Percentiles rank a stretch among this genome's conserved stretches.
phyloP scores from a whole-genome alignment of 345 rosid species.

The Aquilaria sinensis region DNA sequence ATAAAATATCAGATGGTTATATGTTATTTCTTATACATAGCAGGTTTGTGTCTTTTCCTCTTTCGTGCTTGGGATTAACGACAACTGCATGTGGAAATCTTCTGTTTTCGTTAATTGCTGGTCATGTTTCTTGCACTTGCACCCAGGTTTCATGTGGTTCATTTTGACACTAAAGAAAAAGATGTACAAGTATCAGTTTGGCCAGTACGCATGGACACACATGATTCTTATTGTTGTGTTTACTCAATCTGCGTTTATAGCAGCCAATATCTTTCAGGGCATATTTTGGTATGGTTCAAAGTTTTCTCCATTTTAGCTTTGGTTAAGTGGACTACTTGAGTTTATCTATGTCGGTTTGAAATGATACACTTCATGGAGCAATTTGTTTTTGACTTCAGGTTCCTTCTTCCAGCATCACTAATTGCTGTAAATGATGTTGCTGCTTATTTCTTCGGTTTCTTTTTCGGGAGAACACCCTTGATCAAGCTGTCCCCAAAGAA shows the following conservation, averaged over 20 bases:
- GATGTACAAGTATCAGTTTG: conserved; percentile 98
- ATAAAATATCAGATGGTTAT: conserved; percentile 66
- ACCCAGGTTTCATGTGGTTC: conserved; percentile 93
- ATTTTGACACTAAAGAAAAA: conserved; percentile 87
- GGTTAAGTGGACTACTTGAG: no score
- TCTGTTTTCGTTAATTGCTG: not conserved
- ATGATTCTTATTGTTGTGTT: conserved; percentile 96
- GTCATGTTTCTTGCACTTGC: not conserved
- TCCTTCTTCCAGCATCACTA: conserved; percentile 90
- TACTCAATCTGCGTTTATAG: conserved; percentile 84
- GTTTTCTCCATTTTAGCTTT: no score
- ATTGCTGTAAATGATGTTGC: conserved; percentile 87
- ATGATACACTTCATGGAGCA: no score
- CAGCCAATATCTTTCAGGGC: conserved; percentile 93
- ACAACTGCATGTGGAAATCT: not conserved
- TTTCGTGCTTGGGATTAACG: not conserved
- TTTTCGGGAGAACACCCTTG: conserved; percentile 87
- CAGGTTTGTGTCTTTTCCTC: conserved; percentile 38
- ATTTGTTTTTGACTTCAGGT: conserved; percentile 32
- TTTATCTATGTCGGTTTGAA: no score
- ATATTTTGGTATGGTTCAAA: conserved; percentile 61
- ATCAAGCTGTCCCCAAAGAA: conserved; percentile 94
- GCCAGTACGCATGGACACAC: conserved; percentile 98
- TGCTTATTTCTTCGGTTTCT: conserved; percentile 88
- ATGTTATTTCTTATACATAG: conserved; percentile 59